Base-by-base conservation (phyloP, 1,139 yeast genomes). In the Magnusiomyces suaveolens region DNA sequence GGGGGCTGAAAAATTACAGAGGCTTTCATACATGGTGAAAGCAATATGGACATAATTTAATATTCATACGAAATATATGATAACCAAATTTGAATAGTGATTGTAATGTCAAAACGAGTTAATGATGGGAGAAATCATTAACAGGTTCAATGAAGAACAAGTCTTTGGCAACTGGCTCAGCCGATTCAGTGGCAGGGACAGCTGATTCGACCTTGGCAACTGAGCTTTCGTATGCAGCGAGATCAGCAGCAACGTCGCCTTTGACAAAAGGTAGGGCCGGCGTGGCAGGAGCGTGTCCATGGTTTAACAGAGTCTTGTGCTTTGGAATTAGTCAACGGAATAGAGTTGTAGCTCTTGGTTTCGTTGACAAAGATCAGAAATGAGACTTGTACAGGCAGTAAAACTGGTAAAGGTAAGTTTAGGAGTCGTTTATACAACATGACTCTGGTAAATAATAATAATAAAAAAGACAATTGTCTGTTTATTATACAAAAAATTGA, bases 341-440 rank as follows among this genome's bases (percentile, higher is more conserved):
- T 79, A 69, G 96, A 90, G 79, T 89, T 87, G 82, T 85, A 88
- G 59, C 82, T 82, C 77, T 84, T 87, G 74, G 92, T 78, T 73
- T 88, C 95, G 73, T 80, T 84, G 68, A 90, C 75, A 92, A 64
- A 90, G 80, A 63, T 90, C 96, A 71, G 88, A 81, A 68, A 90
- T 75, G 70, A 86, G 78, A 76, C 88, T 83, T 55, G 61, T 51
- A 47, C 53, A 50, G 48, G 50, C 51, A 24, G 57, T 49, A 38
- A 57, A 52, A 48, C 53, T 53, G 32, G 57, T 52, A 46, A 56
- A 46, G 43, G 56, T 51, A 46, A 56, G 55, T 33, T 26, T 36
- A 32, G 52, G 21, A 32, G 46, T 53, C 50, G 50, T 43, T 48
- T 43, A 48, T 20, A 54, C 53, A 38, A 43, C 53, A 43, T 53